phyloP scores from a whole-genome alignment of 257 asterid species.

The Solanum ossicruentum region DNA sequence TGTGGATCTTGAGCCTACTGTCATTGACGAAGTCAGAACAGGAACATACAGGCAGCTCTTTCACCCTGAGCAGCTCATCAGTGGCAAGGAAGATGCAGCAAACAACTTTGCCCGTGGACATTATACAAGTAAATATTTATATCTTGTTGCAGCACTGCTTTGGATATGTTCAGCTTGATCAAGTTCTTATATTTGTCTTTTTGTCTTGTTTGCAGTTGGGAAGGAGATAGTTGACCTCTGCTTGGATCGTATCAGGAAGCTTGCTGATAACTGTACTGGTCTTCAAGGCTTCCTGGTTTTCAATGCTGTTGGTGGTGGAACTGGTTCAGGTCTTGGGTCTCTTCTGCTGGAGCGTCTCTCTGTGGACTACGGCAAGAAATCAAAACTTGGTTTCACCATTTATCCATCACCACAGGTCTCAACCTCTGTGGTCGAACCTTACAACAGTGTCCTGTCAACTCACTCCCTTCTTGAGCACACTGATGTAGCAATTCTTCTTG shows the following conservation, averaged over 20 bases:
- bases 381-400: constrained; percentile 18
- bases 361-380: constrained; percentile 16
- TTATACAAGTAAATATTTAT: constrained; percentile 4
- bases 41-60: constrained; percentile 11
- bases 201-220: constrained; percentile 3
- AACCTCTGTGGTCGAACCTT: constrained; percentile 16
- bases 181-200: not conserved
- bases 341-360: constrained; percentile 14
- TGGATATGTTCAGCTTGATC: not conserved
- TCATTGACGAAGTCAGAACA: constrained; percentile 14
- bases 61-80: constrained; percentile 18
- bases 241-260: constrained; percentile 16
- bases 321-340: constrained; percentile 20
- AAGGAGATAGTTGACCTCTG: constrained; percentile 20
- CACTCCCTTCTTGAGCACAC: constrained; percentile 21
- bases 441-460: constrained; percentile 16
- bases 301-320: constrained; percentile 18
- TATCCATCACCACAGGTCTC: constrained; percentile 19
- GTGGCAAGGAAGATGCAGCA: constrained; percentile 20
- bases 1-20: constrained; percentile 20
- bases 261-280: constrained; percentile 14
- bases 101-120: constrained; percentile 21
- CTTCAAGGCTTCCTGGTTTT: constrained; percentile 12
- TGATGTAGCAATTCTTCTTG: constrained; percentile 11
- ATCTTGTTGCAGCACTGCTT: not conserved